Evolutionary conservation across 2,329 filamentous ascomycete species (phyloP), one percentile per base, ranked within the genome.

Genomic region (Ophiocordyceps camponoti-rufipedis): DNA sequence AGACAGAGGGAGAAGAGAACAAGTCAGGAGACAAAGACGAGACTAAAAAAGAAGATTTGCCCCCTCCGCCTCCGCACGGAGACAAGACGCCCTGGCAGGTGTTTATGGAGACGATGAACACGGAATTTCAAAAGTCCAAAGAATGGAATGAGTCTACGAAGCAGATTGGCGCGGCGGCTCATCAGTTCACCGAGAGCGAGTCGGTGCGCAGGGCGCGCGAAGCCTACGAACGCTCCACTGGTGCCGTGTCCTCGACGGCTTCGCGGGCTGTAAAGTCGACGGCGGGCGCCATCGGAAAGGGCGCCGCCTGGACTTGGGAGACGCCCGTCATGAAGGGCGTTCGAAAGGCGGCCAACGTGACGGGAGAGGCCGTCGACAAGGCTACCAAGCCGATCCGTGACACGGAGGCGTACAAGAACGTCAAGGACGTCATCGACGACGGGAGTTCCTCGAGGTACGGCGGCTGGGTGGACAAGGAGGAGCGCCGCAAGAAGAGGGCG

Each of bases 141-240:
- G 91, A 98, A 62, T 98, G 91, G 91, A 94, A 98, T 58, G 91
- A 98, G 59, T 94, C 86, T 41, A 98, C 89, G 40, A 96, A 98
- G 68, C 85, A 91, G 52, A 75, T 98, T 40, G 84, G 85, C 16
- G 85, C 85, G 43, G 85, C 83, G 6, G 86, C 89, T 16, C 82
- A 94, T 58, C 80, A 95, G 56, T 91, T 98, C 58, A 81, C 81
- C 31, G 89, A 96, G 66, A 95, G 87, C 58, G 88, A 95, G 58
- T 84, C 82, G 16, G 85, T 98, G 14, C 82, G 86, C 57, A 78
- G 79, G 55, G 91, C 89, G 29, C 78, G 84, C 52, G 80, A 86
- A 53, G 89, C 86, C 8, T 95, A 94, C 60, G 80, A 85, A 56
- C 81, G 84, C 53, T 88, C 88, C 8, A 85, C 87, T 3, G 85